Conservation (phyloP, 2,329 filamentous ascomycete species). For the Onygena corvina region DNA sequence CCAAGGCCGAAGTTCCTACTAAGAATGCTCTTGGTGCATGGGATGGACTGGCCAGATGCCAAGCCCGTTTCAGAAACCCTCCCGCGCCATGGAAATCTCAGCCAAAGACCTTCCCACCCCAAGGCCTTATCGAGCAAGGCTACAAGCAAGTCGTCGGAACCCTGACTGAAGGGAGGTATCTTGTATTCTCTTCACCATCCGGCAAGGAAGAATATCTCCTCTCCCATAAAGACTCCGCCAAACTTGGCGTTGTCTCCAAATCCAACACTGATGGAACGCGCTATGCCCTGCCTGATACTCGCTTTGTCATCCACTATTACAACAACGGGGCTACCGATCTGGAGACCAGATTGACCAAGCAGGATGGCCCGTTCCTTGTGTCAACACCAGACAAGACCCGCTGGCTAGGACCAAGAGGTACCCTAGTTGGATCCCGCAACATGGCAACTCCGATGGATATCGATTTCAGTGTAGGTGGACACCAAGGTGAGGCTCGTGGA, state of each 20-base stretch:
- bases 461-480: constrained; percentile 4
- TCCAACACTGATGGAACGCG: background rate
- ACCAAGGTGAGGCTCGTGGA: background rate
- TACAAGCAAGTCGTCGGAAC: constrained; percentile 43
- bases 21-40: constrained; percentile 34
- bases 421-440: constrained; percentile 5
- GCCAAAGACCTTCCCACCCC: constrained; percentile 27
- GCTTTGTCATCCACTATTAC: constrained; percentile 15
- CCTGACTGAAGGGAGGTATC: constrained; percentile 44
- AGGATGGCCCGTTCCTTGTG: constrained; percentile 13
- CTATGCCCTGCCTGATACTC: constrained; percentile 6
- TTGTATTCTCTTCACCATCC: constrained; percentile 37
- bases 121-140: constrained; percentile 36
- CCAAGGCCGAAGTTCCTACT: constrained; percentile 35
- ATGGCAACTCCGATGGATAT: constrained; percentile 14
- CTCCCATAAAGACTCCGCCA: constrained; percentile 1
- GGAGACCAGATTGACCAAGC: constrained; percentile 12
- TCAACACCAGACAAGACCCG: constrained; percentile 9
- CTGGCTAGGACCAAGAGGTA: constrained; percentile 12
- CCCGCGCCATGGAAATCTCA: constrained; percentile 39
- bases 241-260: background rate
- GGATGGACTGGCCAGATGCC: constrained; percentile 37
- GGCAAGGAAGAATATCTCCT: constrained; percentile 8
- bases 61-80: constrained; percentile 31
- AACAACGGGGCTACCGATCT: constrained; percentile 14